These are phyloP conservation scores for Vigna radiata DNA, from an alignment of 306 rosid species.

Conservation along the genomic window DNA sequence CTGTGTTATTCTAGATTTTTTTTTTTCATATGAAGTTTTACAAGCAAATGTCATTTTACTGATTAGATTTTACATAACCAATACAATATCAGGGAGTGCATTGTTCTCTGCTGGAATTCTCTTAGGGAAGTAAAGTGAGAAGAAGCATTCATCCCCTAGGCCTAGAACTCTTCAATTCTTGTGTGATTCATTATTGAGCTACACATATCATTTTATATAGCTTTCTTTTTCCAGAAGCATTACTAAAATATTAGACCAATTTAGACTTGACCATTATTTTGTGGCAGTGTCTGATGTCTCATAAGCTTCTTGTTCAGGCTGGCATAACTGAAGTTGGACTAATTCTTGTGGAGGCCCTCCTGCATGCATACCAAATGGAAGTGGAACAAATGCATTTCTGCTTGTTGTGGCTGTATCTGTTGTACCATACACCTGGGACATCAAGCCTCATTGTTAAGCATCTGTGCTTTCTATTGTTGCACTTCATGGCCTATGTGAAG, in stretches of 20 bases:
- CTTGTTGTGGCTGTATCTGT: conserved; percentile 41
- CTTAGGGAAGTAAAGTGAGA: conserved; percentile 22
- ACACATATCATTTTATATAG: conserved; percentile 17
- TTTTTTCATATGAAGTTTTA: conserved; percentile 20
- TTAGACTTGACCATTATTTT: conserved; percentile 41
- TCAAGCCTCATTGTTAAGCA: conserved; percentile 37
- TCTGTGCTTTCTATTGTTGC: conserved; percentile 31
- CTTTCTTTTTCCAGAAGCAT: conserved; percentile 26
- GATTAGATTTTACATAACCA: conserved; percentile 27
- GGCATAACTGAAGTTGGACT: conserved; percentile 63
- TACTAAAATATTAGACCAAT: conserved; percentile 11
- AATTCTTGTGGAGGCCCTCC: conserved; percentile 49
- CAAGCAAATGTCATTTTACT: conserved; percentile 29
- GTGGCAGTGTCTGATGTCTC: conserved; percentile 49
- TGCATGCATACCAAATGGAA: conserved; percentile 45
- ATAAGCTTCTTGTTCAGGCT: conserved; percentile 54
- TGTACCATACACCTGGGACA: conserved; percentile 56
- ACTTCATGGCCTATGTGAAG: conserved; percentile 33
- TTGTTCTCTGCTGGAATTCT: conserved; percentile 43
- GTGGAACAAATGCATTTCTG: conserved; percentile 46
- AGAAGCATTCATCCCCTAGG: conserved; percentile 21
- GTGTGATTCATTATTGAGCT: conserved; percentile 35
- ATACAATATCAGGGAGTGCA: conserved; percentile 34
- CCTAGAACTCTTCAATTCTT: conserved; percentile 25
- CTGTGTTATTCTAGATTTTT: conserved; percentile 20